Conservation (phyloP, 345 rosid genomes). For the Odontarrhena argentea region DNA sequence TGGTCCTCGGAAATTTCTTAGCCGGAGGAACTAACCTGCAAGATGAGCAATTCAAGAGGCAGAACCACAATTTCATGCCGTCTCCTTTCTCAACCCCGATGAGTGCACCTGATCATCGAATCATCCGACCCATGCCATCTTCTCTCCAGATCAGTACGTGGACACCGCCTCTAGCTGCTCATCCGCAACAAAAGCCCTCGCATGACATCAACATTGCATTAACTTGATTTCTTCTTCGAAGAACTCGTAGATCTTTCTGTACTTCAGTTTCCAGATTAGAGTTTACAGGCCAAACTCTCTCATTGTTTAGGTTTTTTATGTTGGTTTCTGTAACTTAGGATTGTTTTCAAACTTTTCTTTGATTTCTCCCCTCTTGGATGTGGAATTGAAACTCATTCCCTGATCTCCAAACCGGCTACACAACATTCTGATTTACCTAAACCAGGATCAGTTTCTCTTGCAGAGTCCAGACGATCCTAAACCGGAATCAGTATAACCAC, state of each 20-base stretch:
- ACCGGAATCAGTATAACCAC: neutral
- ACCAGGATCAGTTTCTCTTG: neutral
- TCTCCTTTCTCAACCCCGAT: conserved; percentile 41
- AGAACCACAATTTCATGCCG: conserved; percentile 48
- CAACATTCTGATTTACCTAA: neutral
- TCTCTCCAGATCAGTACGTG: conserved; percentile 25
- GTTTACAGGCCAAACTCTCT: conserved; percentile 9
- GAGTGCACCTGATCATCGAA: conserved; percentile 46
- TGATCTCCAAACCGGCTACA: conserved; percentile 1
- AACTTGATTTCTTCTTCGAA: conserved; percentile 20
- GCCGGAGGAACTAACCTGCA: conserved; percentile 57
- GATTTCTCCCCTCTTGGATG: conserved; percentile 21
- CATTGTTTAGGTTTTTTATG: conserved; percentile 26
- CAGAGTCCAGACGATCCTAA: conserved; percentile 16
- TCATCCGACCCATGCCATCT: conserved; percentile 27
- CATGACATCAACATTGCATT: conserved; percentile 37
- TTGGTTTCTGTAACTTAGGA: conserved; percentile 34
- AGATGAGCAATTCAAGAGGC: conserved; percentile 62
- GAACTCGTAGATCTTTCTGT: conserved; percentile 5
- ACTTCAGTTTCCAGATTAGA: conserved; percentile 5
- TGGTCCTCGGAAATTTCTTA: conserved; percentile 84
- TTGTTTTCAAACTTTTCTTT: conserved; percentile 10
- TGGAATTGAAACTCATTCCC: conserved; percentile 22
- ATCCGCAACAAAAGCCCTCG: conserved; percentile 33
- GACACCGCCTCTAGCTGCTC: conserved; percentile 27